phyloP scores from a whole-genome alignment of 192 early-diverging fungal species.

The Ramicandelaber brevisporus region DNA sequence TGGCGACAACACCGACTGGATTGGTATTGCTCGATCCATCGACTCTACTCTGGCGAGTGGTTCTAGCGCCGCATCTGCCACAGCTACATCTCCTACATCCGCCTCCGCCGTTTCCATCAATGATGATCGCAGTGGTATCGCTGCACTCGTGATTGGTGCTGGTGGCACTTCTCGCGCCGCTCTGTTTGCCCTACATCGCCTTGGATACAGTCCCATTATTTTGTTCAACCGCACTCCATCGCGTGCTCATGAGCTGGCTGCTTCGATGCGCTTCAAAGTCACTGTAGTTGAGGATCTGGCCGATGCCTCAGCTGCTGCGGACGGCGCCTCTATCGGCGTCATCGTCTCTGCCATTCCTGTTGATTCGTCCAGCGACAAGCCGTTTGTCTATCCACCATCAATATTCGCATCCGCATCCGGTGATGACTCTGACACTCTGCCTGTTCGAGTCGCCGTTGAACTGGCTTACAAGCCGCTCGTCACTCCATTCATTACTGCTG shows the following conservation, averaged over 20 bases:
- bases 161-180: slow-evolving; percentile 88
- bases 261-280: too few relatives aligned
- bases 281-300: slow-evolving; percentile 17
- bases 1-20: slow-evolving; percentile 93
- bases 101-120: not conserved
- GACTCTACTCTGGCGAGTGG: too few relatives aligned
- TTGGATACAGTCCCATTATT: slow-evolving; percentile 34
- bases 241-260: slow-evolving; percentile 40
- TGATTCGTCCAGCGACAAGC: slow-evolving; percentile 26
- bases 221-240: slow-evolving; percentile 69
- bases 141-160: slow-evolving; percentile 76
- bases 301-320: slow-evolving; percentile 2
- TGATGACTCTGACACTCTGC: slow-evolving; percentile 15
- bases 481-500: slow-evolving; percentile 54
- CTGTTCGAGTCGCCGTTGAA: slow-evolving; percentile 72
- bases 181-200: slow-evolving; percentile 49
- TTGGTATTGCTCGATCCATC: slow-evolving; percentile 76
- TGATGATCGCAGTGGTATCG: too few relatives aligned
- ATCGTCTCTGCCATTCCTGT: slow-evolving; percentile 57
- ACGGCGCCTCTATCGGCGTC: slow-evolving; percentile 38
- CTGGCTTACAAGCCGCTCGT: slow-evolving; percentile 81
- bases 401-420: not conserved
- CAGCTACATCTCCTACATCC: slow-evolving; percentile 3
- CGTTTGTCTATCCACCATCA: slow-evolving; percentile 8
- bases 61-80: too few relatives aligned